Base-by-base conservation (phyloP, 768 basidiomycete genomes). In the Calocybe gangraenosa region DNA sequence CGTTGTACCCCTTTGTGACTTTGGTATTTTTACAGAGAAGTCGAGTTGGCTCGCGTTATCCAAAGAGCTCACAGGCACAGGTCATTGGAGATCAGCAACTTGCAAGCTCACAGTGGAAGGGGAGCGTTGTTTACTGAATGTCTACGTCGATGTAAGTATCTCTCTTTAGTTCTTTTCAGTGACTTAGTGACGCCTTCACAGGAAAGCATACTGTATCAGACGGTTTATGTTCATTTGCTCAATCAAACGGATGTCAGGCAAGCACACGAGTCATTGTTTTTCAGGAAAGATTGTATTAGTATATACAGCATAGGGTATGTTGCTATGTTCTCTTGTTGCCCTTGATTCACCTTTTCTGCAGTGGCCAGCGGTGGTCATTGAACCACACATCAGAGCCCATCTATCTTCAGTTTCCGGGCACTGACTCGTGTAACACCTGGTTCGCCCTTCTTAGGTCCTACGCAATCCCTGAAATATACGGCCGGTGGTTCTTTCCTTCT, bases 181-280 rank as follows among this genome's bases (percentile, higher is more conserved):
- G 30, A 49, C 36, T 59, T n/a, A n/a, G n/a, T n/a, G 71, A 41
- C 37, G 15, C 35, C 35, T n/a, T 28, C 52, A 21, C 62, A 91
- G 85, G 84, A 86, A 64, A 76, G 78, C 19, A 80, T 80, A 25
- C 63, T 90, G 31, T 87, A 81, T 58, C 83, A 87, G 58, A 84
- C 84, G 7, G 69, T 89, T 43, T 79, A 81, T 58, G 68, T 88
- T 45, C 83, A 91, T 58, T 67, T 82, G 37, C 70, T 91, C 38
- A 74, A 80, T 49, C 83, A 89, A 55, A 87, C 87, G 22, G 90
- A 92, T 59, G 82, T 94, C 49, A 81, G 87, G n/a, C 71, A 70
- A 28, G 76, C 78, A 21, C 87, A 93, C 58, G 73, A 71, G 40
- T 91, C 90, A 0, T 60, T 92, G 6, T 88, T 92, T 62, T 81